Evolutionary conservation across 2,329 filamentous ascomycete species (phyloP).

Genomic region (Alternaria rosae): DNA sequence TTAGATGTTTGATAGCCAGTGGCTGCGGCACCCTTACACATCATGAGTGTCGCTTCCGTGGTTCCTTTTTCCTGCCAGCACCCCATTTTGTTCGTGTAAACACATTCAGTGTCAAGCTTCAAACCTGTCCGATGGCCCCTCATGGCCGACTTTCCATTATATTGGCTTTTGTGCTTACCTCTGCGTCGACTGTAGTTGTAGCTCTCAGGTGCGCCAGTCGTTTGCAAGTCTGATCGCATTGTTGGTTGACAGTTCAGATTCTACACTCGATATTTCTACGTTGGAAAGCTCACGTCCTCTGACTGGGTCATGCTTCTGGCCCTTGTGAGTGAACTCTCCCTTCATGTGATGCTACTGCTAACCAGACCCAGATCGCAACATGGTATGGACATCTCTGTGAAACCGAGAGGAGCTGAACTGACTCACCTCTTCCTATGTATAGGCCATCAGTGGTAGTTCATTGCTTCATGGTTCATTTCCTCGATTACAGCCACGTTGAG

Average conservation of each 20-base stretch:
- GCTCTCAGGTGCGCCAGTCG: constrained; percentile 31
- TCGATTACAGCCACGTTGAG: constrained; percentile 28
- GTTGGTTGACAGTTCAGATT: constrained; percentile 24
- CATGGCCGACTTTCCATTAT: constrained; percentile 34
- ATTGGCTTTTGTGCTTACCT: constrained; percentile 36
- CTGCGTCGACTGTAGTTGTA: constrained; percentile 40
- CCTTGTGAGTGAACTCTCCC: constrained; percentile 24
- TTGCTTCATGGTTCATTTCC: constrained; percentile 34
- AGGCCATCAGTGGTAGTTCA: constrained; percentile 36
- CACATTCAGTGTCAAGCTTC: background rate
- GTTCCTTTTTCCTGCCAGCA: constrained; percentile 3
- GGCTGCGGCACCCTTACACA: constrained; percentile 2
- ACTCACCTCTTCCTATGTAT: background rate
- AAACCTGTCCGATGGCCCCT: constrained; percentile 21
- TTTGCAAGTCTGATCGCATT: background rate
- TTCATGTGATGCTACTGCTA: constrained; percentile 6
- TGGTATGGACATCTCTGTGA: constrained; percentile 18
- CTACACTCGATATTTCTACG: constrained; percentile 38
- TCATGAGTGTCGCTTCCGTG: background rate
- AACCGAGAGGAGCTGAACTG: background rate
- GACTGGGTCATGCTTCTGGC: constrained; percentile 43
- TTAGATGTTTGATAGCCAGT: constrained; percentile 15
- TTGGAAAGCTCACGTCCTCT: constrained; percentile 34
- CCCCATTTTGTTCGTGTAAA: background rate
- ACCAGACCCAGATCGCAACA: constrained; percentile 32